Evolutionary conservation across 1,284 basidiomycete genomes (phyloP).

Genomic region (Apiotrichum domesticum): DNA sequence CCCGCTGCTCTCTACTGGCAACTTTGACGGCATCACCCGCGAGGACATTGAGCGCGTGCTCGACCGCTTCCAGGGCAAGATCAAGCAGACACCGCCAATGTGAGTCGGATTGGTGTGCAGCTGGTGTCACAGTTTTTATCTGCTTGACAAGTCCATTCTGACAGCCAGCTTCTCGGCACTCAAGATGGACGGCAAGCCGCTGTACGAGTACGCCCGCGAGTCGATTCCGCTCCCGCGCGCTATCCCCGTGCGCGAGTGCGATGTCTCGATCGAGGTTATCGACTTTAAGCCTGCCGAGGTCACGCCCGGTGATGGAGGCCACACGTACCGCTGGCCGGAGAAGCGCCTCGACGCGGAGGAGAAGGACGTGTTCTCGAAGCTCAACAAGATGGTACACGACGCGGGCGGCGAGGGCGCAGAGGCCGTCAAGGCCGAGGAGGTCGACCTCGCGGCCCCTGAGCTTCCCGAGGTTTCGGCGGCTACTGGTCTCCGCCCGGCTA

Average conservation of each 20-base stretch:
- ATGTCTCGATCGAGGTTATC: slow-evolving; percentile 63
- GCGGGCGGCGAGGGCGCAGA: slow-evolving; percentile 23
- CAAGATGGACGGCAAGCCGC: slow-evolving; percentile 93
- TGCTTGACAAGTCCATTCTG: neutral
- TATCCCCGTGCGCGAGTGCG: slow-evolving; percentile 80
- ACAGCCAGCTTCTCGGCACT: slow-evolving; percentile 81
- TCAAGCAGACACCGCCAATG: slow-evolving; percentile 88
- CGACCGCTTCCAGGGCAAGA: slow-evolving; percentile 75
- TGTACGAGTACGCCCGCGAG: slow-evolving; percentile 93
- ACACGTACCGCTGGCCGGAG: slow-evolving; percentile 65
- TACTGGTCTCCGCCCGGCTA: slow-evolving; percentile 54
- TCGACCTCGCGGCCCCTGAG: slow-evolving; percentile 28
- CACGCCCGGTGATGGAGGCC: slow-evolving; percentile 39
- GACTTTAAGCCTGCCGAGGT: slow-evolving; percentile 46
- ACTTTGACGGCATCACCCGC: slow-evolving; percentile 77
- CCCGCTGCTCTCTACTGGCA: slow-evolving; percentile 63
- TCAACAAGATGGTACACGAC: slow-evolving; percentile 49
- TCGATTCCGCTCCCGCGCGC: slow-evolving; percentile 85
- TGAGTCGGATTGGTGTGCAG: slow-evolving; percentile 47
- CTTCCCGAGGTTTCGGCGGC: slow-evolving; percentile 47
- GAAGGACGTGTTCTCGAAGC: slow-evolving; percentile 60
- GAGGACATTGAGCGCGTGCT: slow-evolving; percentile 68
- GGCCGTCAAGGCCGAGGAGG: slow-evolving; percentile 26
- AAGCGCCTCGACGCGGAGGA: slow-evolving; percentile 64
- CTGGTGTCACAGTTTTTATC: too few species aligned